A percentile compares a stretch with the other conserved stretches of the same genome.
phyloP scores from a whole-genome alignment of 768 basidiomycete genomes.

The Lepiota brunneoincarnata region DNA sequence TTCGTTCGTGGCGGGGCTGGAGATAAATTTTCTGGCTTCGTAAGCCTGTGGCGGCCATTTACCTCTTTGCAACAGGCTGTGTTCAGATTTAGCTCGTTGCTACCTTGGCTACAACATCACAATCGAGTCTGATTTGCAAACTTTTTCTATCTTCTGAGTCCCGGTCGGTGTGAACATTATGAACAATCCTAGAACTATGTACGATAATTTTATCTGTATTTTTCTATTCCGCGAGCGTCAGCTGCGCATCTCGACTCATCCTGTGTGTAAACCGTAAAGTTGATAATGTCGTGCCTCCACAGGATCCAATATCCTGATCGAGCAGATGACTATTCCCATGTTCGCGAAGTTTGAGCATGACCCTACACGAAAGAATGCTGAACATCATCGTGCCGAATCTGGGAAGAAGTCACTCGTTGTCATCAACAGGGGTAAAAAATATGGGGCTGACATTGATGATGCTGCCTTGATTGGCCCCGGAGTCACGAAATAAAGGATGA shows the following conservation, averaged over 20 bases:
- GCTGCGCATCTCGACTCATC: background rate
- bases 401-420: background rate
- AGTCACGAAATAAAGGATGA: background rate
- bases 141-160: no score
- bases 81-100: no score
- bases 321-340: slow-evolving; percentile 1
- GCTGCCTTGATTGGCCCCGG: slow-evolving; percentile 1
- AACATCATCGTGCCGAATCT: background rate
- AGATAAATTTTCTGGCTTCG: no score
- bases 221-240: background rate
- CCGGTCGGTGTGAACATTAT: no score
- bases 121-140: no score
- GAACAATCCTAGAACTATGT: no score
- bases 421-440: background rate
- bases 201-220: background rate
- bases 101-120: no score
- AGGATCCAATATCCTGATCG: background rate
- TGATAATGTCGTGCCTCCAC: background rate
- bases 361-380: slow-evolving; percentile 4
- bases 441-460: background rate
- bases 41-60: no score
- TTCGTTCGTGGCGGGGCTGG: no score
- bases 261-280: background rate
- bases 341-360: slow-evolving; percentile 6
- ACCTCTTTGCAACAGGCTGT: no score